These are phyloP conservation scores for Poa pratensis DNA, from an alignment of 176 grass and related monocot species.

Conservation along the genomic window DNA sequence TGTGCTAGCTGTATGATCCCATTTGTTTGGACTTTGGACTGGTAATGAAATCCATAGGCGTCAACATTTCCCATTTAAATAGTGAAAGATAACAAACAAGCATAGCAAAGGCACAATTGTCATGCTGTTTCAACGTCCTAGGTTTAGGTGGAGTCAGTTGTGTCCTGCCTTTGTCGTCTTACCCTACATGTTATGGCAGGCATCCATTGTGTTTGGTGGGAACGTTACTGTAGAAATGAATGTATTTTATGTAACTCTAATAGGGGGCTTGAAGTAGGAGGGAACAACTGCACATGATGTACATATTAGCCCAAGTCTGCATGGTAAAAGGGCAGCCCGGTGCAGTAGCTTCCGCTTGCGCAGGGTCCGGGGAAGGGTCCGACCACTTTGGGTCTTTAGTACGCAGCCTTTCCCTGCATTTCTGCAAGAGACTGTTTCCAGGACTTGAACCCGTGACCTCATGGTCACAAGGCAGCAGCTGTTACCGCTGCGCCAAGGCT, in stretches of 20 bases:
- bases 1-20: background rate
- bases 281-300: background rate
- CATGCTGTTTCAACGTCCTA: constrained; percentile 11
- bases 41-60: background rate
- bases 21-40: constrained; percentile 27
- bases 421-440: too few species aligned
- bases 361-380: too few species aligned
- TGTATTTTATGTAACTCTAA: background rate
- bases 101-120: constrained; percentile 4
- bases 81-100: background rate
- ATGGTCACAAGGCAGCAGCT: too few species aligned
- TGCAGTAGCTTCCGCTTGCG: too few species aligned
- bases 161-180: background rate
- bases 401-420: too few species aligned
- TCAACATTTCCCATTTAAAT: background rate
- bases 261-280: background rate
- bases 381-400: too few species aligned
- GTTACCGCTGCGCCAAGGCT: too few species aligned
- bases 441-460: too few species aligned
- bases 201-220: constrained; percentile 5
- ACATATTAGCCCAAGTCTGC: background rate
- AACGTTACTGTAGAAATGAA: background rate
- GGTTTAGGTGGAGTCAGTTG: background rate
- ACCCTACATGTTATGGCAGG: background rate
- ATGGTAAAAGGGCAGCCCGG: too few species aligned